Conservation (phyloP, 345 rosid genomes). For the Clarkia xantiana region DNA sequence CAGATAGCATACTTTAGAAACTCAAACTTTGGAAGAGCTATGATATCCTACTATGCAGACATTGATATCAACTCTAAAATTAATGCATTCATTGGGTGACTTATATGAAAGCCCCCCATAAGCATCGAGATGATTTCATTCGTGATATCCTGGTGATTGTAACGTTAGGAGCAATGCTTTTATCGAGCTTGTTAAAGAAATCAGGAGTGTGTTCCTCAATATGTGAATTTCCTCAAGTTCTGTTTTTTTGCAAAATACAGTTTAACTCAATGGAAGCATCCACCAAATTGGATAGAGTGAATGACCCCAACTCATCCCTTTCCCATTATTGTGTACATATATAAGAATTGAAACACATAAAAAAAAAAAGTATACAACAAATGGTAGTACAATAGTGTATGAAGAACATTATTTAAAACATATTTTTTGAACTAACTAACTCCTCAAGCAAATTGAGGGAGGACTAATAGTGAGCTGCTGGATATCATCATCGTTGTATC, state of each 20-base stretch:
- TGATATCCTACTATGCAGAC: not conserved
- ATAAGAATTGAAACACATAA: too few species aligned
- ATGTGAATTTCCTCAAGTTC: conserved; percentile 70
- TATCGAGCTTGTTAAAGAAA: conserved; percentile 80
- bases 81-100: conserved; percentile 87
- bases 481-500: conserved; percentile 66
- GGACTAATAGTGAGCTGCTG: conserved; percentile 46
- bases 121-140: conserved; percentile 91
- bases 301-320: too few species aligned
- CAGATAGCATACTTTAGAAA: not conserved
- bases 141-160: conserved; percentile 94
- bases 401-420: too few species aligned
- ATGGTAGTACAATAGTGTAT: too few species aligned
- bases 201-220: conserved; percentile 89
- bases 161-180: conserved; percentile 77
- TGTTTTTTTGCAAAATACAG: conserved; percentile 33
- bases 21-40: not conserved
- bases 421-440: too few species aligned
- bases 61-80: conserved; percentile 79
- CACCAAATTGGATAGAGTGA: too few species aligned
- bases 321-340: too few species aligned
- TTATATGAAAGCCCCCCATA: conserved; percentile 84
- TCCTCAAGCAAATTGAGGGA: not conserved
- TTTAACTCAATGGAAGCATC: conserved; percentile 8
- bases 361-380: too few species aligned